These are phyloP conservation scores for Penicillium pancosmium DNA, from an alignment of 495 filamentous ascomycete genomes.

Conservation along the genomic window DNA sequence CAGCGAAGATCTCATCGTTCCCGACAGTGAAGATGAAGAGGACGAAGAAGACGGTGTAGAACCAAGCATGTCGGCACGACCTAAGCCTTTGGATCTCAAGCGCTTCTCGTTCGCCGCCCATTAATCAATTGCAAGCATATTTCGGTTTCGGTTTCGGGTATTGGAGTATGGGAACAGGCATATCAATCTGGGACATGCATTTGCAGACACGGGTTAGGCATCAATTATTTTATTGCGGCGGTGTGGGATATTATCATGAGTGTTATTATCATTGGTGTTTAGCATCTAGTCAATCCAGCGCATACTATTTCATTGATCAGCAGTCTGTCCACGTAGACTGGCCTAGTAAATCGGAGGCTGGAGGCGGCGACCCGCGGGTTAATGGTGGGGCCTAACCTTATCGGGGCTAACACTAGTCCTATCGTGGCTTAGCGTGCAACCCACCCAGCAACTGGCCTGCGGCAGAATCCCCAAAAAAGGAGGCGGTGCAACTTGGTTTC, in stretches of 20 bases:
- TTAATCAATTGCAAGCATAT: constrained; percentile 21
- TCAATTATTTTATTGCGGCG: neutral
- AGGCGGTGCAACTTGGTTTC: constrained; percentile 43
- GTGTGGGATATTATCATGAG: neutral
- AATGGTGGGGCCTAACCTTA: constrained; percentile 24
- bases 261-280: constrained; percentile 1
- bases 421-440: constrained; percentile 17
- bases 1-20: constrained; percentile 76
- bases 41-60: constrained; percentile 59
- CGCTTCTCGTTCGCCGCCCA: constrained; percentile 54
- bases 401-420: constrained; percentile 21
- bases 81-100: constrained; percentile 49
- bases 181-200: constrained; percentile 10
- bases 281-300: constrained; percentile 3
- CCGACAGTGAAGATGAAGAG: constrained; percentile 63
- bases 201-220: neutral
- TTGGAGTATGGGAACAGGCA: constrained; percentile 24
- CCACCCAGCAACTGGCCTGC: neutral
- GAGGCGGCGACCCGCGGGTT: constrained; percentile 18
- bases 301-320: constrained; percentile 3
- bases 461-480: constrained; percentile 21
- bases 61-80: constrained; percentile 19
- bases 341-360: constrained; percentile 21
- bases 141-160: constrained; percentile 4
- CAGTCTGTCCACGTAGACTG: neutral